A percentile compares a stretch with the other conserved stretches of the same genome.
Conservation (phyloP, 768 basidiomycete species). For the Termitomyces sp. region DNA sequence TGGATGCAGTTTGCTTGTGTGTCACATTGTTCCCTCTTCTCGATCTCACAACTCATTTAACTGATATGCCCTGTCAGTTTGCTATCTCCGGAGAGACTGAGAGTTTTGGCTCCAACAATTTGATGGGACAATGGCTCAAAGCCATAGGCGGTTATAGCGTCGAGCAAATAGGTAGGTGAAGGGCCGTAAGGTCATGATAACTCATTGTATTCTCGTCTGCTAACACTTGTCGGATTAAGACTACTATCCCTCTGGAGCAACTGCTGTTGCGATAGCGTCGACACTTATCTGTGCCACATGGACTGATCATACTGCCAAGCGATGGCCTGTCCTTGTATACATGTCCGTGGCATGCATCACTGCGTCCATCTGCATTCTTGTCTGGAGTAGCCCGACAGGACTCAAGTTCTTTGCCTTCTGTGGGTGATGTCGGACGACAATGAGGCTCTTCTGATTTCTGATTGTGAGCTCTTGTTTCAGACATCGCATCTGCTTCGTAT, state of each 20-base stretch:
- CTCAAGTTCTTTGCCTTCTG: conserved; percentile 81
- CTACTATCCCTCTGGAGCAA: conserved; percentile 61
- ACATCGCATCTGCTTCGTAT: conserved; percentile 65
- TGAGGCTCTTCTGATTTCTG: background rate
- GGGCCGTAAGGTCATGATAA: background rate
- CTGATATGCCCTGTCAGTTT: conserved; percentile 39
- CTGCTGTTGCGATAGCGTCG: conserved; percentile 63
- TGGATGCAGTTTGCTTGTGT: conserved; percentile 60
- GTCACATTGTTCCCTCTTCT: conserved; percentile 15
- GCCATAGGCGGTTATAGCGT: conserved; percentile 60
- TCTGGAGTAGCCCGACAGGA: conserved; percentile 56
- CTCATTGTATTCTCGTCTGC: conserved; percentile 11
- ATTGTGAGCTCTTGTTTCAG: conserved; percentile 23
- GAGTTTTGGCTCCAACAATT: conserved; percentile 66
- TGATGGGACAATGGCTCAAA: conserved; percentile 74
- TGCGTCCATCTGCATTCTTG: conserved; percentile 56
- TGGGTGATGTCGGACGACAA: conserved; percentile 26
- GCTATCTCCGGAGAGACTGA: conserved; percentile 67
- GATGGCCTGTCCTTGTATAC: conserved; percentile 67
- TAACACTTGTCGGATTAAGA: conserved; percentile 9
- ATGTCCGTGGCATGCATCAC: conserved; percentile 56
- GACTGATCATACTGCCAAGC: conserved; percentile 56
- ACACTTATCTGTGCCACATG: conserved; percentile 61
- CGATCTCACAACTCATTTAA: background rate
- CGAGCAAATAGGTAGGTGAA: conserved; percentile 50